Base-by-base conservation (phyloP, 2,329 filamentous ascomycete genomes). In the Scedosporium aurantiacum region DNA sequence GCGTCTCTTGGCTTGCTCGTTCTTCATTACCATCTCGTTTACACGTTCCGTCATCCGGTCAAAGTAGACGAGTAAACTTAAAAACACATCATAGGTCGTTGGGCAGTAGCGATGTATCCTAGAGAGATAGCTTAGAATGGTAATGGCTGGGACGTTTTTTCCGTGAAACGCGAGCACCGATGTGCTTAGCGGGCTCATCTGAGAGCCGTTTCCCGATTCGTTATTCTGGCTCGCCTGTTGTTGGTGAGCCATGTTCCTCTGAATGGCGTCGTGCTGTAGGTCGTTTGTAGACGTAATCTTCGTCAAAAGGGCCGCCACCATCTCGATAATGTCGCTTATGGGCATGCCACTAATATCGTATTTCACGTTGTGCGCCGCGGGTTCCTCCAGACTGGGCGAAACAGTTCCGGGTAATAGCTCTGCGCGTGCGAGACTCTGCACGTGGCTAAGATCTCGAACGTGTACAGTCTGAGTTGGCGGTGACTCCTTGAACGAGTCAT, bases 331-430 rank as follows among this genome's bases (percentile, higher is more conserved):
- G 70, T 99, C 93, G 66, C 88, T 86, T 61, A 97, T 95, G 60
- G 94, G 94, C 93, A 99, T 97, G 60, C 85, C 89, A 75, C 92
- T 97, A 68, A 99, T 97, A 74, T 97, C 94, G 72, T 96, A 99
- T 71, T 84, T 85, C 75, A 81, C 82, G 65, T 79, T 79, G 67
- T 81, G 80, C 43, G 79, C 72, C 40, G 77, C 79, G 12, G 78
- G 75, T 63, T 78, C 81, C 65, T 78, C 79, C 61, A 79, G 73
- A 61, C 77, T 77, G 67, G 81, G 76, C 65, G 80, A 66, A 2
- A 75, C 75, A 4, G 60, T 72, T n/a, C 75, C 75, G 25, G 77
- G 85, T 70, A 87, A 79, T 63, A 87, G 77, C 66, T 96, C 90
- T 65, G 93, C 88, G 65, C 82, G 86, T 27, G 91, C 91, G 65